Base-by-base conservation (phyloP, 2,329 filamentous ascomycete genomes). In the Alternaria gaisen region DNA sequence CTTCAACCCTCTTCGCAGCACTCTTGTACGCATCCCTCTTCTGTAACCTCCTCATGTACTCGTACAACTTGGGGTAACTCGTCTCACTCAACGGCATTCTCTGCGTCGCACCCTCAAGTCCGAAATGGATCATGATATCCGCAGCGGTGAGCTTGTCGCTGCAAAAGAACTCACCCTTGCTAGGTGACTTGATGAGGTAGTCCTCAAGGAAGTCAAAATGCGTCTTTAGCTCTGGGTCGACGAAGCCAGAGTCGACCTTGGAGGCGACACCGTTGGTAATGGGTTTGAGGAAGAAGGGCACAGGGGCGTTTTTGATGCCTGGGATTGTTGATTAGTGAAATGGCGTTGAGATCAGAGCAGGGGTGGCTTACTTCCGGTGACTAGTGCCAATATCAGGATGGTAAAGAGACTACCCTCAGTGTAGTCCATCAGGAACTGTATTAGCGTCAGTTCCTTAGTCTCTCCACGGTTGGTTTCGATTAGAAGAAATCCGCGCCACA, bases 391-490 rank as follows among this genome's bases (percentile, higher is more conserved):
- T 1, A 94, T 79, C 64, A 95, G 77, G 48, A 88, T 82, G 0
- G 88, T 86, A 90, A 96, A 95, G 63, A 97, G 80, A 62, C 87
- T 92, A 11, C 94, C 94, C 80, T 97, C 94, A 5, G 87, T 85
- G 78, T 94, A 97, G 76, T 97, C 91, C 84, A 97, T 87, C 34
- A 78, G 48, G 59, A 75, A 77, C 69, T 76, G 67, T 5, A 5
- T 24, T 0, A 91, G 36, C 11, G 57, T 66, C n/a, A 65, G 57
- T n/a, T 46, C 11, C 41, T 32, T 14, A 3, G 18, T 4, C 22
- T 18, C n/a, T 30, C n/a, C 3, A 20, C 6, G 16, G 38, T 44
- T 26, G 36, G 20, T 10, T 4, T 11, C 42, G 20, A 30, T 26
- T 4, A 22, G 14, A 24, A 52, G n/a, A 24, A 52, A 5, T 32